Conservation (phyloP, 129 eudicot species). For the Gnaphalium uliginosum region DNA sequence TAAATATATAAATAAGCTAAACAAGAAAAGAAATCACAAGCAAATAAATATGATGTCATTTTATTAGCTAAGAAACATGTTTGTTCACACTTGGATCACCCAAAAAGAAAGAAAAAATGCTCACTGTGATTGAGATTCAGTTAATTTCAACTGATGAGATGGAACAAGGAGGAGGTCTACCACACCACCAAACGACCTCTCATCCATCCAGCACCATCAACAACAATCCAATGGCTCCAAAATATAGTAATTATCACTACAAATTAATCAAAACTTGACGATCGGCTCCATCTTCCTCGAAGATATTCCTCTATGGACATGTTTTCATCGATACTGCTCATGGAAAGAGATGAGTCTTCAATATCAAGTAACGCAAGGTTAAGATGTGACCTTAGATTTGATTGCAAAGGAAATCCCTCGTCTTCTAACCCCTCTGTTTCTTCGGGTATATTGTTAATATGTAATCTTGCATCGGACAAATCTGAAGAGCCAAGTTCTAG, state of each 20-base stretch:
- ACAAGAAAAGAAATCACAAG: neutral
- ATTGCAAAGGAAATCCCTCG: constrained; percentile 41
- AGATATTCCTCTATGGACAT: constrained; percentile 80
- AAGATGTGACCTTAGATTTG: constrained; percentile 70
- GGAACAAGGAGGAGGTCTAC: constrained; percentile 54
- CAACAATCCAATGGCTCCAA: constrained; percentile 34
- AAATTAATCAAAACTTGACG: constrained; percentile 78
- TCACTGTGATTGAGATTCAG: constrained; percentile 39
- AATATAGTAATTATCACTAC: constrained; percentile 6
- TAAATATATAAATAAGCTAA: neutral
- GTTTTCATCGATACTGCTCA: constrained; percentile 76
- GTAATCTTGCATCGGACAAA: constrained; percentile 37
- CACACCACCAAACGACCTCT: constrained; percentile 60
- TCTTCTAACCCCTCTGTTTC: constrained; percentile 58
- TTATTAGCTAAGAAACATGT: constrained; percentile 21
- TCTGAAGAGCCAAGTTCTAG: constrained; percentile 58
- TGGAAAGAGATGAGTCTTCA: constrained; percentile 67
- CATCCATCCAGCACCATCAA: constrained; percentile 51
- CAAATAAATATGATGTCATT: neutral
- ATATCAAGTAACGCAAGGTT: constrained; percentile 88
- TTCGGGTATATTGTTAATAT: constrained; percentile 43
- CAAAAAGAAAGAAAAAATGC: neutral
- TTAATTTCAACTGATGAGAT: constrained; percentile 14
- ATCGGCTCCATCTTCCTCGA: constrained; percentile 85
- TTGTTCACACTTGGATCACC: constrained; percentile 5